Evolutionary conservation across 345 rosid genomes (phyloP), one percentile per base, ranked within the genome.

Genomic region (Salix viminalis): DNA sequence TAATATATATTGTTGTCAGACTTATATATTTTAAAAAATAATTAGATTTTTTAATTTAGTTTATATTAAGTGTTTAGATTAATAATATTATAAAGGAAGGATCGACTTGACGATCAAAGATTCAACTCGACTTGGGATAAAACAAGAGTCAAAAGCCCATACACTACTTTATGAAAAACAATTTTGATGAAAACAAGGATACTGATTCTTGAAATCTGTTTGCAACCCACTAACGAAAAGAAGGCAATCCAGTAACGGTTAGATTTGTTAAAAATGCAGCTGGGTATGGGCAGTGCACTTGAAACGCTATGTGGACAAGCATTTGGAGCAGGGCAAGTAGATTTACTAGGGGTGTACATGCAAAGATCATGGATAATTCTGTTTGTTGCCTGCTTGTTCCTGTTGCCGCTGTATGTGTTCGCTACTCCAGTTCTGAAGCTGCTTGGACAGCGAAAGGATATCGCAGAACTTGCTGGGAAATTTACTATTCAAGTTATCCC

Each of bases 251-350:
- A 52, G 23, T 52, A 6, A 19, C 1, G 19, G 60, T 52, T 7
- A 52, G 23, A 52, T 68, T 78, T 60, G 39, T 54, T 44, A 37
- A 36, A 75, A 67, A 41, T 78, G 85, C 88, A 95, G 99, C 88
- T 96, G 30, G 99, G 98, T 6, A 93, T 96, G 99, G 99, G 91
- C 28, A 96, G 99, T 83, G 98, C 99, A 34, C 77, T 92, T 32
- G 98, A 96, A 84, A 96, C 98, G 30, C 75, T 96, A 73, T 96
- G 98, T 21, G 97, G 99, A 18, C 99, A 96, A 72, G 98, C 99
- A 76, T 96, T 87, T 77, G 99, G 99, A 23, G 97, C 97, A 13
- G 99, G 98, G 34, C 95, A 92, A 81, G 46, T 81, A 44, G 79
- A 84, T 23, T 76, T 93, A 82, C 88, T 93, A 15, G 99, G 99